Evolutionary conservation across 805 yeast species (phyloP), one percentile per base, ranked within the genome.

Genomic region (Lipomyces orientalis): DNA sequence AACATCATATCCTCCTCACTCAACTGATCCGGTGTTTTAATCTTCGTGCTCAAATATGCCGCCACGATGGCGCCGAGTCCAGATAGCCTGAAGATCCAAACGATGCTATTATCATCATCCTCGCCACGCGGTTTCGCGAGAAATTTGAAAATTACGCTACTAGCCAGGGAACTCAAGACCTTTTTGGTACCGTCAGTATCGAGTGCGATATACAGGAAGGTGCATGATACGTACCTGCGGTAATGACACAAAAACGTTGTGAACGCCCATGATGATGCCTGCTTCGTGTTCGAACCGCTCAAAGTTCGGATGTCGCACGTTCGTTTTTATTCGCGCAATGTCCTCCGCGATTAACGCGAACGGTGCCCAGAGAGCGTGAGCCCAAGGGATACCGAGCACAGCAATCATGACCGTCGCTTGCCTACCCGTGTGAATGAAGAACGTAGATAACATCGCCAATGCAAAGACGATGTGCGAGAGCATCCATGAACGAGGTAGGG

Each of bases 291-390:
- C 88, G 65, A 83, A 78, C 31, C 52, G 65, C 35, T 54, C 57
- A 29, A 55, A 54, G 51, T 39, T 62, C 10, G 64, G 35, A n/a
- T 67, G 60, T 2, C 76, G 72, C 10, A 66, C 75, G 35, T 82
- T 79, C 70, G 83, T 86, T 68, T 83, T 84, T 37, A 85, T 83
- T 62, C 87, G 76, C 37, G 87, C 80, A 19, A 85, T 79, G 68
- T 86, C 88, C 71, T 86, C 88, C 43, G 88, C 84, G 10, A 87
- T 86, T 51, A 87, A 73, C 0, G 86, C 87, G 75, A 86, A 87
- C 6, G 90, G 90, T 1, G 88, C 87, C 90, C 90, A 87, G 19
- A 86, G 80, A 0, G 89, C 87, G 66, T 81, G 81, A 0, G 90
- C 90, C 90, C 90, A 87, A 0, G 89, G 83, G 25, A 87, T 77